Conservation (phyloP, 352 stramenopile species). For the Globisporangium recalcitrans region DNA sequence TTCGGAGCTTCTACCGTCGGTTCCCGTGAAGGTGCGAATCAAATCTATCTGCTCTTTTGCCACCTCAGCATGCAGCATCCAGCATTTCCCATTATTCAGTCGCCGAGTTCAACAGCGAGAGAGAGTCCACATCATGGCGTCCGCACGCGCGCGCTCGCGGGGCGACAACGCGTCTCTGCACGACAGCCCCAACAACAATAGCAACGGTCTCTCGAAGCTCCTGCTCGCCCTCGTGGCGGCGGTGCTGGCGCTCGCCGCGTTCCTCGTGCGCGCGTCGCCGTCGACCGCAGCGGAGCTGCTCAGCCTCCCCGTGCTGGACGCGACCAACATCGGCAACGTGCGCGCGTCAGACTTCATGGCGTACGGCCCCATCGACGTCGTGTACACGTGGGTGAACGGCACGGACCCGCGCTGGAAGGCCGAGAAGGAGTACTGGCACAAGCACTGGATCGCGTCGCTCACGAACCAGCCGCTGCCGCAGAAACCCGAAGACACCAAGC, state of each 20-base stretch:
- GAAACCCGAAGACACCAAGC: slow-evolving; percentile 32
- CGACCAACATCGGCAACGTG: slow-evolving; percentile 65
- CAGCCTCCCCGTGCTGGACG: slow-evolving; percentile 6
- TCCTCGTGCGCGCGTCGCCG: slow-evolving; percentile 8
- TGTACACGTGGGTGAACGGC: slow-evolving; percentile 97
- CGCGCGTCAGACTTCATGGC: slow-evolving; percentile 42
- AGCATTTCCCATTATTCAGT: neutral
- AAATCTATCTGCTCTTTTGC: neutral
- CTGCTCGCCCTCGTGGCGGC: neutral
- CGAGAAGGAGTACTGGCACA: slow-evolving; percentile 86
- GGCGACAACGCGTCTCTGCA: neutral
- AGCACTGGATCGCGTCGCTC: slow-evolving; percentile 84
- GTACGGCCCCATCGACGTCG: slow-evolving; percentile 90
- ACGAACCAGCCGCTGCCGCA: slow-evolving; percentile 71
- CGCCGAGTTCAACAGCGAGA: neutral
- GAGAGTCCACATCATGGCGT: slow-evolving; percentile 13
- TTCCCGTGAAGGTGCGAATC: neutral
- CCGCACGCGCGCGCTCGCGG: slow-evolving; percentile 16
- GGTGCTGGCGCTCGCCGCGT: slow-evolving; percentile 11
- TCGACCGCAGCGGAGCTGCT: slow-evolving; percentile 8
- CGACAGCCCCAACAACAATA: neutral
- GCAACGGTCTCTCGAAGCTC: neutral
- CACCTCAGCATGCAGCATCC: slow-evolving; percentile 8
- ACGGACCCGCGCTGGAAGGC: slow-evolving; percentile 90
- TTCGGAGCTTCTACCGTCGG: neutral